Conservation (phyloP, 192 early-diverging fungal genomes). For the Irineochytrium annulatum region DNA sequence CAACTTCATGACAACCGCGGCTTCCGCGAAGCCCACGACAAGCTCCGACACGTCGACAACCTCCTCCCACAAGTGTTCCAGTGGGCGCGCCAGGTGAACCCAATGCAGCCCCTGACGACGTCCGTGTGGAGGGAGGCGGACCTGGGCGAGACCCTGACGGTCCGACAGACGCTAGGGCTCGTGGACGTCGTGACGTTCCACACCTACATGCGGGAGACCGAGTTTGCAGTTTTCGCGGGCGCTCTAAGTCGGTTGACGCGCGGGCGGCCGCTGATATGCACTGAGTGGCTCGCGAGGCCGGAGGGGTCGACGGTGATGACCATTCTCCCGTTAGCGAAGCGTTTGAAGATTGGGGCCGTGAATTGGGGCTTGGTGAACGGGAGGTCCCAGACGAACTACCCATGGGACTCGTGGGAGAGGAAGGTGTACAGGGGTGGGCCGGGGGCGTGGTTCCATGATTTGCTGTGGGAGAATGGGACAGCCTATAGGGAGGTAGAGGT, state of each 20-base stretch:
- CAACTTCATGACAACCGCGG: constrained; percentile 6
- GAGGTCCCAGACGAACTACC: background rate
- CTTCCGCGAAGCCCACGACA: background rate
- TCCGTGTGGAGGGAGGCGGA: background rate
- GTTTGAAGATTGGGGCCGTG: constrained; percentile 2
- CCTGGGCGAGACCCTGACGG: background rate
- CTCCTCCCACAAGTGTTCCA: background rate
- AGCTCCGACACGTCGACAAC: background rate
- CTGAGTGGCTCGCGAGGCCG: constrained; percentile 9
- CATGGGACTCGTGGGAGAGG: background rate
- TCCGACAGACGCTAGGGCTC: background rate
- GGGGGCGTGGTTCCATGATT: constrained; percentile 8
- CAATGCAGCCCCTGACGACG: constrained; percentile 1
- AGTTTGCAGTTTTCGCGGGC: background rate
- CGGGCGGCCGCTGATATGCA: background rate
- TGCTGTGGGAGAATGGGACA: constrained; percentile 2
- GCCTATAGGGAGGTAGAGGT: too few species aligned
- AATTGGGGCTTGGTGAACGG: constrained; percentile 12
- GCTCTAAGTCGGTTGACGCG: background rate
- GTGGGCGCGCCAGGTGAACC: constrained; percentile 4
- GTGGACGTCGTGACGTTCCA: constrained; percentile 5
- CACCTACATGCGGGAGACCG: background rate
- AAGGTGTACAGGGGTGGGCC: constrained; percentile 1
- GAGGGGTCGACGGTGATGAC: background rate
- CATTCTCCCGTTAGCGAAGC: constrained; percentile 1